These are phyloP conservation scores for Auxenochlorella protothecoides DNA, from an alignment of 139 green algal genomes.

Conservation along the genomic window DNA sequence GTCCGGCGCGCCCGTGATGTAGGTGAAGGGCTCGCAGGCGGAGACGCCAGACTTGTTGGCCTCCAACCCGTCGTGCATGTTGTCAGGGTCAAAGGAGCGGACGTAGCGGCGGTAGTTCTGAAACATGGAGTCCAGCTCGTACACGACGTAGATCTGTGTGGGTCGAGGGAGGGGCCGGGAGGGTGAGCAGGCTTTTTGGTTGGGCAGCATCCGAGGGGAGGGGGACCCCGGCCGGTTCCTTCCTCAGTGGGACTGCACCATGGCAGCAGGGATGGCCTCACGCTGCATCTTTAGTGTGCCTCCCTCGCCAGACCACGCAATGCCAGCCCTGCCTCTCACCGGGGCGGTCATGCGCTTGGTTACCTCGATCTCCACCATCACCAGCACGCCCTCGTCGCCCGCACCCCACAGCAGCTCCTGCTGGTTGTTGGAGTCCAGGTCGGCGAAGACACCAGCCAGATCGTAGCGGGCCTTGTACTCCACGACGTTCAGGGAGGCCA, in stretches of 20 bases:
- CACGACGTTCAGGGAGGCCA: conserved; percentile 27
- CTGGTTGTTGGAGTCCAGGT: not conserved
- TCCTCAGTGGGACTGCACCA: too few species aligned
- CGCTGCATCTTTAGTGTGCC: too few species aligned
- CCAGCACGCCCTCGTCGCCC: conserved; percentile 3
- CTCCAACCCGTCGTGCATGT: conserved; percentile 46
- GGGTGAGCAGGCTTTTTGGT: too few species aligned
- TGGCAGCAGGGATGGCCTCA: too few species aligned
- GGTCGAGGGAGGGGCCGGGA: too few species aligned
- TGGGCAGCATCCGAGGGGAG: too few species aligned
- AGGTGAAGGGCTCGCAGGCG: conserved; percentile 47
- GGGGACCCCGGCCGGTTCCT: too few species aligned
- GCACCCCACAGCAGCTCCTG: conserved; percentile 10
- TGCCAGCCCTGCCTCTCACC: too few species aligned
- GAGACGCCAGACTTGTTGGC: not conserved
- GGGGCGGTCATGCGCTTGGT: conserved; percentile 25
- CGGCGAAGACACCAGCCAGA: conserved; percentile 14
- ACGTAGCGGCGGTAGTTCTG: conserved; percentile 94
- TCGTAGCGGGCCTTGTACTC: conserved; percentile 29
- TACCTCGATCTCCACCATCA: conserved; percentile 14
- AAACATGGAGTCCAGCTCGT: conserved; percentile 75
- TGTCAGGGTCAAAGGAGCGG: conserved; percentile 55
- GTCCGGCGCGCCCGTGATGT: conserved; percentile 17
- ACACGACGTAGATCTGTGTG: conserved; percentile 80
- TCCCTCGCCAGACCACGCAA: too few species aligned